phyloP scores from a whole-genome alignment of 2,329 filamentous ascomycete genomes.

The Pestalotiopsis sp. region DNA sequence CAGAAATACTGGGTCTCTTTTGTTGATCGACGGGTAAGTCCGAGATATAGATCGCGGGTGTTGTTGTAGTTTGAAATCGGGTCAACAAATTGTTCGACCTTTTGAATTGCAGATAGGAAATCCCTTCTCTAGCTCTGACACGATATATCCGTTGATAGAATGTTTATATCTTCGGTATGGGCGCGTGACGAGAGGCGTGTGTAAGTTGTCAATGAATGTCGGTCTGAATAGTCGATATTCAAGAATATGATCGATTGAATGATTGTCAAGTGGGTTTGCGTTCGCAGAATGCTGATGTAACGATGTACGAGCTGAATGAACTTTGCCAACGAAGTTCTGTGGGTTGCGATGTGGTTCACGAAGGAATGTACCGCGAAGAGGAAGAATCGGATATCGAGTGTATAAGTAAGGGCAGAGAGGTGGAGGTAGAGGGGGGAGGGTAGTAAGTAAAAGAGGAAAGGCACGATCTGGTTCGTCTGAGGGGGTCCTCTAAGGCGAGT shows the following conservation, averaged over 20 bases:
- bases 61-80: neutral
- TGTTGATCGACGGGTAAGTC: neutral
- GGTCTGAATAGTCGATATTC: constrained; percentile 16
- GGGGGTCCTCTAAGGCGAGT: constrained; percentile 5
- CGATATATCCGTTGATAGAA: neutral
- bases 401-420: constrained; percentile 1
- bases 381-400: neutral
- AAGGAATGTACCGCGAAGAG: constrained; percentile 8
- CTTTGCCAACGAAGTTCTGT: constrained; percentile 17
- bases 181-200: constrained; percentile 4
- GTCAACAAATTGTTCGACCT: neutral
- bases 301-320: neutral
- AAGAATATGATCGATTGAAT: constrained; percentile 8
- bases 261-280: neutral
- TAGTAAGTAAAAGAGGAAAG: constrained; percentile 9
- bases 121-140: neutral
- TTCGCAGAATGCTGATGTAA: constrained; percentile 13
- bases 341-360: constrained; percentile 1
- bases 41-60: neutral
- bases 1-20: neutral
- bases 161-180: neutral
- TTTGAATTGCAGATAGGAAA: constrained; percentile 1
- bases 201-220: constrained; percentile 12
- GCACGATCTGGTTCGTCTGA: constrained; percentile 13
- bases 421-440: neutral